phyloP scores from a whole-genome alignment of 371 early-diverging fungal genomes.

The Mucor lusitanicus region DNA sequence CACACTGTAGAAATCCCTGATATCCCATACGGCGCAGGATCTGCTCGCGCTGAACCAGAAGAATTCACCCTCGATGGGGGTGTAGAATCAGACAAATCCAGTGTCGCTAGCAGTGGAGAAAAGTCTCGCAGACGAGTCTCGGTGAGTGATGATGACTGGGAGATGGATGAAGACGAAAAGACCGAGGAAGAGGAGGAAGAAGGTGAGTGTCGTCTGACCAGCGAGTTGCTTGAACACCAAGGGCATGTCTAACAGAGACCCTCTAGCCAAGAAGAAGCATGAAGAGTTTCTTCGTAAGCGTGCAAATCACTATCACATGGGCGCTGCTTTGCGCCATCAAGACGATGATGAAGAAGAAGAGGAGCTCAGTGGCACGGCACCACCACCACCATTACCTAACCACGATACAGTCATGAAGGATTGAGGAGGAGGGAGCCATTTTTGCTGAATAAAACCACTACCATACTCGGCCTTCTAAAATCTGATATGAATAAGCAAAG shows the following conservation, averaged over 20 bases:
- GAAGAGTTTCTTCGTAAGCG: constrained; percentile 74
- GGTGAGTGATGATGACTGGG: constrained; percentile 53
- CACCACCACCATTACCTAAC: not conserved
- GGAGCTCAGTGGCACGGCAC: not conserved
- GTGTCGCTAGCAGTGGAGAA: constrained; percentile 30
- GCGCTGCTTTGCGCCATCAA: constrained; percentile 34
- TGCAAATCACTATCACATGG: constrained; percentile 78
- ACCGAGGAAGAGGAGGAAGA: constrained; percentile 37
- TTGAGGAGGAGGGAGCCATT: not conserved
- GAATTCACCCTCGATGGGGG: constrained; percentile 50
- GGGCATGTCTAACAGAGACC: not conserved
- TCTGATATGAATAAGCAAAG: no score
- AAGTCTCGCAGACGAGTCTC: constrained; percentile 33
- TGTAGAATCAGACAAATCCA: constrained; percentile 46
- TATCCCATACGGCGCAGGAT: constrained; percentile 8
- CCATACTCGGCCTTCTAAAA: no score
- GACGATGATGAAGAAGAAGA: constrained; percentile 34
- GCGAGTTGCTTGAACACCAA: not conserved
- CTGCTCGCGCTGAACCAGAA: constrained; percentile 32
- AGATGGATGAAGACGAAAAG: constrained; percentile 50
- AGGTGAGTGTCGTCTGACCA: constrained; percentile 11
- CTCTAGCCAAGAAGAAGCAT: constrained; percentile 45
- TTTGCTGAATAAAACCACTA: no score
- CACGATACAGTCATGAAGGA: not conserved
- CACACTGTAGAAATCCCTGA: constrained; percentile 11